phyloP scores from a whole-genome alignment of 2,329 filamentous ascomycete species.

The Podosphaera aphanis region DNA sequence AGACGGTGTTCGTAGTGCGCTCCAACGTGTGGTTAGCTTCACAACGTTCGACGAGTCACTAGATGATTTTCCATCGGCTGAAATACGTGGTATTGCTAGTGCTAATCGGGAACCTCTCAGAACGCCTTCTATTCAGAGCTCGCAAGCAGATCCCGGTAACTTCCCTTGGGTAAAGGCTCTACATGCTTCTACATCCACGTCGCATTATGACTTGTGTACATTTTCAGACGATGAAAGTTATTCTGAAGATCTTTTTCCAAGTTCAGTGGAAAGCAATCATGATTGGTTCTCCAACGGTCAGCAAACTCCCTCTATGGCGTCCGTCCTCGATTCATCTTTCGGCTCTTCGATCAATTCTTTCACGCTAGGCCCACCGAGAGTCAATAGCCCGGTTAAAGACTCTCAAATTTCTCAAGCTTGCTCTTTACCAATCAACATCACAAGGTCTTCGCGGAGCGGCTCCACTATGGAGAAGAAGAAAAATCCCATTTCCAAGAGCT shows the following conservation, averaged over 20 bases:
- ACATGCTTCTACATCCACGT: conserved; percentile 47
- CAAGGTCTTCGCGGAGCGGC: conserved; percentile 43
- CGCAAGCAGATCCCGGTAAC: conserved; percentile 53
- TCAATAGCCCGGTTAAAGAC: conserved; percentile 23
- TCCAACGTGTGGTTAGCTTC: conserved; percentile 66
- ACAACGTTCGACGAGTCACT: conserved; percentile 78
- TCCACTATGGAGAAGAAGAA: conserved; percentile 48
- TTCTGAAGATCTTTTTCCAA: conserved; percentile 60
- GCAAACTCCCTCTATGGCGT: conserved; percentile 62
- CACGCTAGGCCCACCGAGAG: conserved; percentile 29
- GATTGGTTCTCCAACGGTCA: conserved; percentile 61
- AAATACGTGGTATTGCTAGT: conserved; percentile 53
- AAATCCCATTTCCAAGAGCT: conserved; percentile 82
- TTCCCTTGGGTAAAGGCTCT: conserved; percentile 93
- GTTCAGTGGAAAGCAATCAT: conserved; percentile 42
- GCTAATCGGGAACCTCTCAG: conserved; percentile 87
- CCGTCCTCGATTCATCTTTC: conserved; percentile 61
- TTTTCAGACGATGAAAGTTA: conserved; percentile 63
- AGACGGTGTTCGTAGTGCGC: conserved; percentile 49
- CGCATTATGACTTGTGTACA: conserved; percentile 61
- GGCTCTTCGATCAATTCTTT: conserved; percentile 56
- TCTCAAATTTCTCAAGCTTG: conserved; percentile 37
- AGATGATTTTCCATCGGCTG: conserved; percentile 79
- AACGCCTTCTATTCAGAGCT: conserved; percentile 82
- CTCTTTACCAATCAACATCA: conserved; percentile 58